phyloP scores from a whole-genome alignment of 2,329 filamentous ascomycete species.

The Fusarium oligoseptatum region DNA sequence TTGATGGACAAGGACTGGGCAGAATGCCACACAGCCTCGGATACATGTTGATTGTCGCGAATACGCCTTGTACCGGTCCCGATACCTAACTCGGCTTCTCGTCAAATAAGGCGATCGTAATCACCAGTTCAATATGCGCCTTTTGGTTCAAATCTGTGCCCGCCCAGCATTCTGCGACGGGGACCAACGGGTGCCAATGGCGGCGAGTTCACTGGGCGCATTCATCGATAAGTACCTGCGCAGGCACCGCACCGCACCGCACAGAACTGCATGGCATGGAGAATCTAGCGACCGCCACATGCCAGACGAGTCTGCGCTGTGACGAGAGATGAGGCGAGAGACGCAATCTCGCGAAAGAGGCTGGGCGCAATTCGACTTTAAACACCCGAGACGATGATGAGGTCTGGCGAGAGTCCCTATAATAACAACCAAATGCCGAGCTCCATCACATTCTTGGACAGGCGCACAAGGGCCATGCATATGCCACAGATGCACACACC shows the following conservation, averaged over 20 bases:
- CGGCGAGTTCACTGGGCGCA: conserved; percentile 31
- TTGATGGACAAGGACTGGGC: conserved; percentile 29
- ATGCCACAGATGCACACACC: conserved; percentile 37
- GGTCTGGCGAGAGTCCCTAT: not conserved
- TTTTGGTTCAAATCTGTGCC: conserved; percentile 33
- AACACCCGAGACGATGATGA: conserved; percentile 9
- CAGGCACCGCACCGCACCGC: not conserved
- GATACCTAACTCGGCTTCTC: not conserved
- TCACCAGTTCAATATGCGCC: conserved; percentile 16
- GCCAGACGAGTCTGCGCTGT: conserved; percentile 34
- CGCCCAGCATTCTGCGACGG: conserved; percentile 33
- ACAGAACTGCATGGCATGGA: conserved; percentile 21
- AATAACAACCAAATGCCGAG: conserved; percentile 26
- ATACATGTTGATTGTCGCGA: not conserved
- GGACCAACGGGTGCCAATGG: conserved; percentile 38
- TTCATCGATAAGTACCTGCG: conserved; percentile 10
- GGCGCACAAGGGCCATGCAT: conserved; percentile 20
- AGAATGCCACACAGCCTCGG: not conserved
- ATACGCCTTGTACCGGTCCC: not conserved
- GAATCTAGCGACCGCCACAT: conserved; percentile 43
- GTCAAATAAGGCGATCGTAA: not conserved
- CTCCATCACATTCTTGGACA: conserved; percentile 32
- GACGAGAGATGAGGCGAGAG: conserved; percentile 35
- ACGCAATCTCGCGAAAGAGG: conserved; percentile 22
- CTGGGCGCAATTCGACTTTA: conserved; percentile 22